A percentile compares a stretch with the other conserved stretches of the same genome.
Evolutionary conservation across 176 grass and related monocot species (phyloP).

Genomic region (Saccharum spontaneum): DNA sequence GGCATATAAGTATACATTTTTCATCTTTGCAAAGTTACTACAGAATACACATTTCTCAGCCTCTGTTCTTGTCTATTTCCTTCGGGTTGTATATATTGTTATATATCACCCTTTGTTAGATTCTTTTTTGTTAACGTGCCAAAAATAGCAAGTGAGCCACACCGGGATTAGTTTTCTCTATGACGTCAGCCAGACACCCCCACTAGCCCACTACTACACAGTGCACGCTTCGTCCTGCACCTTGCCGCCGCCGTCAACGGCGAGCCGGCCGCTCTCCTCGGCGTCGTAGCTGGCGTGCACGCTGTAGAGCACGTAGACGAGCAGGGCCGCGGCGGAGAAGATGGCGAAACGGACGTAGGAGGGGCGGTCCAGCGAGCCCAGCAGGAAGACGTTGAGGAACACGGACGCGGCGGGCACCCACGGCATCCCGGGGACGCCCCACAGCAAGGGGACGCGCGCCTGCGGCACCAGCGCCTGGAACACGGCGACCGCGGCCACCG

Average conservation of each 20-base stretch:
- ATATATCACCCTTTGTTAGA: not conserved
- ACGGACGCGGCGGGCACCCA: constrained; percentile 86
- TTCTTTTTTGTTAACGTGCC: not conserved
- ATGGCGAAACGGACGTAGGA: constrained; percentile 77
- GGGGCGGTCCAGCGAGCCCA: constrained; percentile 59
- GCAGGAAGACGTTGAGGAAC: constrained; percentile 89
- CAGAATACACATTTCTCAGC: not conserved
- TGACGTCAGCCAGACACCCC: not conserved
- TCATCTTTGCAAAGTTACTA: constrained; percentile 15
- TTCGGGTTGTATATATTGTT: not conserved
- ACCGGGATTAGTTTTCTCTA: not conserved
- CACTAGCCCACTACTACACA: constrained; percentile 19
- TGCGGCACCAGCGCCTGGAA: constrained; percentile 80
- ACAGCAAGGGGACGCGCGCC: constrained; percentile 52
- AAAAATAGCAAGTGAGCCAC: constrained; percentile 12
- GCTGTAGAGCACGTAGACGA: constrained; percentile 81
- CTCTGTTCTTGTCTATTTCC: not conserved
- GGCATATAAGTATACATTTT: not conserved
- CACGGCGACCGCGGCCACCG: constrained; percentile 38
- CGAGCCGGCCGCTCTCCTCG: constrained; percentile 58
- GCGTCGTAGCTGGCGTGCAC: constrained; percentile 82
- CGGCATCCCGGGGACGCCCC: constrained; percentile 93
- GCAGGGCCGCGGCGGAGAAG: constrained; percentile 56
- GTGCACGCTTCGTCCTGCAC: constrained; percentile 47
- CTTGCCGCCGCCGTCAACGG: constrained; percentile 23